A percentile compares a stretch with the other conserved stretches of the same genome.
Evolutionary conservation across 163 green algal species (phyloP).

Genomic region (Chloroidium sp.): DNA sequence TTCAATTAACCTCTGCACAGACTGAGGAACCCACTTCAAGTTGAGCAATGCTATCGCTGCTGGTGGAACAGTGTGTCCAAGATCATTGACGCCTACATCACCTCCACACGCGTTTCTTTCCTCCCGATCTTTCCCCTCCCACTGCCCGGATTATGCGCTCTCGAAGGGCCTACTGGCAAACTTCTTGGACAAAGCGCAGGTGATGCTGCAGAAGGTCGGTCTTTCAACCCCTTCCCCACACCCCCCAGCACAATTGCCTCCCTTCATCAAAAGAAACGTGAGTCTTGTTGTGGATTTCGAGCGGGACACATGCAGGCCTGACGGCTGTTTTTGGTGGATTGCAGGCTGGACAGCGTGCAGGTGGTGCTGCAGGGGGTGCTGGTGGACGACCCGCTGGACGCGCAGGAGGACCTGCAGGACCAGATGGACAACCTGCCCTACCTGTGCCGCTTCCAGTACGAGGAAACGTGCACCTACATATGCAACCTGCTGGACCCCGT

Average conservation of each 20-base stretch:
- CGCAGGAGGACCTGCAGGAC: slow-evolving; percentile 86
- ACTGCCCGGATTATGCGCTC: no score
- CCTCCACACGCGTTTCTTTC: slow-evolving; percentile 25
- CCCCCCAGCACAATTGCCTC: no score
- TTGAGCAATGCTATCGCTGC: no score
- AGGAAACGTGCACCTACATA: not conserved
- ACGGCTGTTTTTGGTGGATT: not conserved
- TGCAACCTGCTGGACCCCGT: not conserved
- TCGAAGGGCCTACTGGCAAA: no score
- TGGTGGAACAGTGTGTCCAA: slow-evolving; percentile 51
- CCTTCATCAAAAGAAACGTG: not conserved
- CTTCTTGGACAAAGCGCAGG: no score
- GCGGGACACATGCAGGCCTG: no score
- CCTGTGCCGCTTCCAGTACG: slow-evolving; percentile 41
- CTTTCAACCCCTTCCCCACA: no score
- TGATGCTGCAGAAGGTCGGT: no score
- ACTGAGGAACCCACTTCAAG: no score
- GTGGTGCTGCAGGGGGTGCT: slow-evolving; percentile 42
- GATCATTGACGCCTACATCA: slow-evolving; percentile 82
- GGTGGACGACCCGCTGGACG: slow-evolving; percentile 85
- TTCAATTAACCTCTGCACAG: no score
- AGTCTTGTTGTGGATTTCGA: no score
- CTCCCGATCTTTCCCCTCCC: no score
- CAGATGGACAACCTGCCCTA: slow-evolving; percentile 92
- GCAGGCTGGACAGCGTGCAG: slow-evolving; percentile 53